Conservation (phyloP, 768 basidiomycete species). For the Boletales sp. region DNA sequence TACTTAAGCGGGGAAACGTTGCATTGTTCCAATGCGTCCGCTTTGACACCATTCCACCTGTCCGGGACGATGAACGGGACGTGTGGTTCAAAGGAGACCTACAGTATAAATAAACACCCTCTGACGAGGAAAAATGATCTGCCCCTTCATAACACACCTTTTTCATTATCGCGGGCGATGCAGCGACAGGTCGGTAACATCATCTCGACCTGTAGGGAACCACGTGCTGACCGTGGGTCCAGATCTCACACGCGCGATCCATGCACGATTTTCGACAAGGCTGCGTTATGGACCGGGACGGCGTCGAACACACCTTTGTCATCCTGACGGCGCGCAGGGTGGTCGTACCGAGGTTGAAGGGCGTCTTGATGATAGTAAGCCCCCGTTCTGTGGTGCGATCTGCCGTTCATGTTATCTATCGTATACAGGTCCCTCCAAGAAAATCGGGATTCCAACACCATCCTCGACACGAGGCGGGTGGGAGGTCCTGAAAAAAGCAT, state of each 20-base stretch:
- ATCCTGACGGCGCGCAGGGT: slow-evolving; percentile 24
- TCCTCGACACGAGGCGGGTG: slow-evolving; percentile 17
- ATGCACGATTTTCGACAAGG: slow-evolving; percentile 12
- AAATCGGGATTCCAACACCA: slow-evolving; percentile 6
- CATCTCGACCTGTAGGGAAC: slow-evolving; percentile 16
- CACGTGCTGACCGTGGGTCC: slow-evolving; percentile 23
- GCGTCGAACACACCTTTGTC: slow-evolving; percentile 15
- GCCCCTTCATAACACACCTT: slow-evolving; percentile 20
- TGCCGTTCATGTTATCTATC: slow-evolving; percentile 6
- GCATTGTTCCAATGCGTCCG: slow-evolving; percentile 19
- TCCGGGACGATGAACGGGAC: slow-evolving; percentile 5
- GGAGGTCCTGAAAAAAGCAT: slow-evolving; percentile 11
- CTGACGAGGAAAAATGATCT: slow-evolving; percentile 8
- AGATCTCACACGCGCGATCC: slow-evolving; percentile 16
- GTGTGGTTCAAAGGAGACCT: background rate
- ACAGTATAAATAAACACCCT: slow-evolving; percentile 12
- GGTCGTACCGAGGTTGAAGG: slow-evolving; percentile 15
- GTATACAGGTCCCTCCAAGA: slow-evolving; percentile 24
- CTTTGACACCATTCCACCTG: slow-evolving; percentile 16
- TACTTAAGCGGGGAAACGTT: background rate
- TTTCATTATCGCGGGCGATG: slow-evolving; percentile 21
- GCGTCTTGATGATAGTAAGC: slow-evolving; percentile 20
- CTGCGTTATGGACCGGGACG: slow-evolving; percentile 2
- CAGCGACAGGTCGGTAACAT: slow-evolving; percentile 15
- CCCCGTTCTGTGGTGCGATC: background rate